Evolutionary conservation across 2,329 filamentous ascomycete genomes (phyloP).

Genomic region (Alternaria ventricosa): DNA sequence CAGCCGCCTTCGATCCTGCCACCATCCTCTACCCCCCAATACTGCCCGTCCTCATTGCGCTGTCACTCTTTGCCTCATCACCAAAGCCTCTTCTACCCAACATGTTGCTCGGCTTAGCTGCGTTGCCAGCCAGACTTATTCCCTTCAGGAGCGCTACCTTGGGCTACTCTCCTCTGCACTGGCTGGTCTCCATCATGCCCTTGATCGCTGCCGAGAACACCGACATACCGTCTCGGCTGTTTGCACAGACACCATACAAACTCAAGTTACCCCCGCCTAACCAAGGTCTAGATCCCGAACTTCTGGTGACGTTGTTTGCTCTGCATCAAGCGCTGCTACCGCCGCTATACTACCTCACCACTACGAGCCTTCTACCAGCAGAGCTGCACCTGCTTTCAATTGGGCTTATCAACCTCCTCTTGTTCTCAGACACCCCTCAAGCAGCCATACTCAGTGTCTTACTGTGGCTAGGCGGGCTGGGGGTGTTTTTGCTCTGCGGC

Average conservation of each 20-base stretch:
- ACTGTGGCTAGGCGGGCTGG: conserved; percentile 70
- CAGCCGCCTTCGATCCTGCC: conserved; percentile 85
- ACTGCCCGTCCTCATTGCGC: conserved; percentile 76
- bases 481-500: conserved; percentile 74
- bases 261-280: conserved; percentile 40
- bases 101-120: conserved; percentile 78
- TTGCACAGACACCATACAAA: conserved; percentile 45
- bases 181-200: conserved; percentile 76
- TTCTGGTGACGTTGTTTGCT: conserved; percentile 74
- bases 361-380: conserved; percentile 83
- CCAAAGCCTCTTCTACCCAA: conserved; percentile 74
- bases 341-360: conserved; percentile 80
- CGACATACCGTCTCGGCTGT: conserved; percentile 42
- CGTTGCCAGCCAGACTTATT: conserved; percentile 75
- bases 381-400: conserved; percentile 88
- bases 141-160: conserved; percentile 66
- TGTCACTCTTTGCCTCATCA: conserved; percentile 71
- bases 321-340: conserved; percentile 79
- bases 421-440: conserved; percentile 72
- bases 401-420: conserved; percentile 78
- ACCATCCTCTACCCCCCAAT: conserved; percentile 85
- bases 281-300: conserved; percentile 61
- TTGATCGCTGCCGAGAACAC: conserved; percentile 61
- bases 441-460: conserved; percentile 52
- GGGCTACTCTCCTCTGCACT: conserved; percentile 74